Evolutionary conservation across 1,139 yeast genomes (phyloP), one percentile per base, ranked within the genome.

Genomic region (Geotrichum klebahnii): DNA sequence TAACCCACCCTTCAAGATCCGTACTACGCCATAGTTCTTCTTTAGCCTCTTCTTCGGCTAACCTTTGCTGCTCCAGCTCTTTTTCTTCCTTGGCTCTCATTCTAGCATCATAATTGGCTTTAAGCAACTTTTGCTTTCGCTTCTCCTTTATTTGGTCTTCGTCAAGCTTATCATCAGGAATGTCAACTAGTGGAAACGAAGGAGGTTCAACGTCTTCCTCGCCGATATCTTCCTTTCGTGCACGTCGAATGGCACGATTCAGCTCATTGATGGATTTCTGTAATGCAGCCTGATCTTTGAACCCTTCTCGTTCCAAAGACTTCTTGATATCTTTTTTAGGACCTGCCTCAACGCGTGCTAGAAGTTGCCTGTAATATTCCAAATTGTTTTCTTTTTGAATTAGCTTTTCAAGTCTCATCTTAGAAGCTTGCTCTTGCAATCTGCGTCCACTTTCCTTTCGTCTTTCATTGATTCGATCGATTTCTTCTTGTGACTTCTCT

Each of bases 341-440:
- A 59, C 79, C 68, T 2, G 70, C 69, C 14, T 72, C 71, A 41
- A 87, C 67, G 51, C 78, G 78, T 12, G 72, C 77, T 58, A 75
- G 77, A 46, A 90, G 69, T 32, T 76, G 75, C 1, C 78, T 67
- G 63, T 81, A 89, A 62, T 88, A 87, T 46, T 78, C 84, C 57
- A 76, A 78, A 63, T 92, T 97, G 59, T 83, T 80, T 59, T 89
- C 94, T 58, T 87, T 87, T 61, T 87, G 87, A 23, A 79, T 73
- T 48, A 88, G 70, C 63, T 87, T 89, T 62, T 90, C 97, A 5
- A 80, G 67, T 52, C 98, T 73, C 59, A 83, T 84, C 59, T 82
- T 83, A 57, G 84, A 89, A 0, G 97, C 97, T 67, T 89, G 97
- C 61, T 88, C 95, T 67, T 92, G 97, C 54, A 94, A 73, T 58